Evolutionary conservation across 2,329 filamentous ascomycete species (phyloP), one percentile per base, ranked within the genome.

Genomic region (Diplodia intermedia): DNA sequence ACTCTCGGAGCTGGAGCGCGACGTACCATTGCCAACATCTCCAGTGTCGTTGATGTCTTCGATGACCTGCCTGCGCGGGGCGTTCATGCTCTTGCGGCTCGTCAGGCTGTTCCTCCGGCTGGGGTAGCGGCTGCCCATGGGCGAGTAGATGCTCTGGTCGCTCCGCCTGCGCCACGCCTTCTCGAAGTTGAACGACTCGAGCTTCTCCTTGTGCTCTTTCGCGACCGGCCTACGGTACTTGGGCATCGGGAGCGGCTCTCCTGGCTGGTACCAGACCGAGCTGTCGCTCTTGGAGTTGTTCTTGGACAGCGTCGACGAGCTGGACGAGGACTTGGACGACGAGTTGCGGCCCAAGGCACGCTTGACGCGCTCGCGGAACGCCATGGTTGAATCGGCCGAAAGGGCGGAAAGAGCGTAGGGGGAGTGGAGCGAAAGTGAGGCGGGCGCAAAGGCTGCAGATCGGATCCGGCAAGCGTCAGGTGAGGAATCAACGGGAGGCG

Each of bases 191-290:
- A 84, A 85, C 15, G 81, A 73, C 71, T 84, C 83, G 47, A 85
- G 78, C 56, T 79, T 78, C 71, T 82, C 82, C 73, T 83, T 84
- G 79, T 85, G 83, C 71, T 83, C 80, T 52, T 83, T 83, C 68
- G 80, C 80, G 52, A 83, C 82, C 11, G 81, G 80, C 31, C 80
- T 77, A 52, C 83, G 79, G 73, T 85, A 85, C 71, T 85, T 85
- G 20, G 82, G 75, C 26, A 80, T 79, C 4, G 83, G 83, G 81
- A 85, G 84, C 68, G 82, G 79, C 75, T 85, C 83, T 73, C 82
- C 82, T 7, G 83, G 82, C 73, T 82, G 80, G 76, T 84, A 85
- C 71, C 83, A 79, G 69, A 82, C 81, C 72, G 76, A 79, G 71
- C 76, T 79, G 69, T 78, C 75, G 71, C 76, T 79, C 69, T 78